Base-by-base conservation (phyloP, 768 basidiomycete genomes). In the Trametes maxima region DNA sequence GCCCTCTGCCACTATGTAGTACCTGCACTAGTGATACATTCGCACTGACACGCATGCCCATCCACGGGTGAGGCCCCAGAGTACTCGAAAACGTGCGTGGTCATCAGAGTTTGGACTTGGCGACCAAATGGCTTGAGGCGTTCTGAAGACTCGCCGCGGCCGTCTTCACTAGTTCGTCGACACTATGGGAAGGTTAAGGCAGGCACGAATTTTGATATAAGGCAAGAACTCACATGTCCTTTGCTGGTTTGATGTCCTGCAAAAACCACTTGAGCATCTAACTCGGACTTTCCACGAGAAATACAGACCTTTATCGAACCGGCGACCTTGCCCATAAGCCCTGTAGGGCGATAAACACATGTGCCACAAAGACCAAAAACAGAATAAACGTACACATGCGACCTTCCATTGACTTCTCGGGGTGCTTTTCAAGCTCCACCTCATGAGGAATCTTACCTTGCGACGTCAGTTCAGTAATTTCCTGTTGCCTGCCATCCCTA, bases 211-310 rank as follows among this genome's bases (percentile, higher is more conserved):
- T 24, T 55, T 68, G 13, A 13, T n/a, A 71, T 45, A 25, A 50
- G 5, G 53, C 43, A 21, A 50, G 39, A 5, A 76, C 86, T 72
- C 67, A 90, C 89, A 95, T 95, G 60, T 84, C 83, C 72, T 88
- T 90, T 5, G 94, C 94, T 1, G 92, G 87, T 70, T 91, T 89
- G 70, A 95, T 85, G 45, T 93, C 90, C 84, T 86, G 54, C 10
- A 25, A 24, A 49, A 33, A 48, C 66, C 24, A 6, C 6, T 40
- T 54, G 25, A 54, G 53, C 42, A 35, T 33, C 28, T 8, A 33
- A 33, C 28, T 33, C 8, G 28, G 28, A 8, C 28, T 33, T 33
- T 8, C 28, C 8, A 33, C 8, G 28, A 33, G 28, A 33, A 8
- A 33, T 12, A 75, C 81, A 47, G 59, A 84, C 85, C 50, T 83